Base-by-base conservation (phyloP, 805 yeast species). In the Candida chauliodis region DNA sequence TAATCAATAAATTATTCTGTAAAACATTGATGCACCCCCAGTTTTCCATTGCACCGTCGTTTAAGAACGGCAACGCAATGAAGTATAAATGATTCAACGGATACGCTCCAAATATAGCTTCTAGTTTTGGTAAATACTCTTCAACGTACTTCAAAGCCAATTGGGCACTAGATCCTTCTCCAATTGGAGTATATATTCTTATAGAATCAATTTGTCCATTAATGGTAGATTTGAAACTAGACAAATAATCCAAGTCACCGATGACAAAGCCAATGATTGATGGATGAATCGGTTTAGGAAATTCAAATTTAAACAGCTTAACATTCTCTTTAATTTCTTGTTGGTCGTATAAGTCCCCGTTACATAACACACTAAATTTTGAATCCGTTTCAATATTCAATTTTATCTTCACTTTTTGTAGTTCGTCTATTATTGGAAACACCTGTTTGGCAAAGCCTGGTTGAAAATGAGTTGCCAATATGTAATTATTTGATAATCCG, bases 31-130 rank as follows among this genome's bases (percentile, higher is more conserved):
- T 69, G 60, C 82, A 59, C 3, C 87, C 84, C 76, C 83, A 80
- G 54, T 84, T 84, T 54, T 85, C 95, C 79, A 83, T 84, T 2
- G 86, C 95, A 42, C 85, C 84, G 53, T 84, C 91, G 20, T 78
- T 70, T 40, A 85, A 63, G 48, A 79, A 81, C 8, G 93, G 93
- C 7, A 85, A 56, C 1, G 84, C 75, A 3, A 80, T 75, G 33
- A 85, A 59, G 52, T 84, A 93, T 18, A 85, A 58, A 47, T 85
- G 84, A 2, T 68, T 60, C 41, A 81, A 58, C 1, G 91, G 91
- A 50, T 70, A 83, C 1, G 51, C 46, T 1, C 68, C 64, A 35
- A 82, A 71, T 22, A 68, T 62, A 0, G 54, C 34, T 35, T 69
- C 77, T 29, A 82, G 43, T 4, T 63, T 44, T 4, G 82, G 81